Evolutionary conservation across 306 rosid species (phyloP), one percentile per base, ranked within the genome.

Genomic region (Pterocarpus santalinus): DNA sequence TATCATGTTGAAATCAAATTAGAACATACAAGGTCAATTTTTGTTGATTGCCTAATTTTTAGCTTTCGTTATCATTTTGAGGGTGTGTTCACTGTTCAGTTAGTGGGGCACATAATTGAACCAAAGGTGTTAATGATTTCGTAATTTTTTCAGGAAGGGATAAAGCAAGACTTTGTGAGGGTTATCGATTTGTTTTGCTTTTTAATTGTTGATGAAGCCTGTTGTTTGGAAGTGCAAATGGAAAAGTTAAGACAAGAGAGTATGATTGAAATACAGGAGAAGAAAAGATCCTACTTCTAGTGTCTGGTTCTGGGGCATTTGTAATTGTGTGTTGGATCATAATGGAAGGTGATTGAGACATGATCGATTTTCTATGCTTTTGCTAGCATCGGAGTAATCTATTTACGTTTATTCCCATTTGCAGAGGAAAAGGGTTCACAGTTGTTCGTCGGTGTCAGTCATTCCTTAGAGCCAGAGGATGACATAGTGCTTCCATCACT

Each of bases 401-500:
- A 65, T 72, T 80, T 47, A 75, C 75, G 49, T 81, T 76, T 68
- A 69, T 55, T 79, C 80, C 60, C 73, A 16, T 83, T 82, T 60
- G 56, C 64, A 13, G 10, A 65, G 43, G 46, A 5, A 73, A 73
- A 65, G 11, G 49, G 60, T 5, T 4, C 32, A 46, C 53, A 53
- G 65, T 52, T n/a, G 64, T 65, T 86, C 78, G 58, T 64, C 65
- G 34, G 84, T 70, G 72, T 61, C 65, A 64, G 47, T 79, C 76
- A 64, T 70, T 58, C 80, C 72, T 36, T 16, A 77, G 61, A 30
- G 35, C 83, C 51, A 73, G 13, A 34, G 53, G 30, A 44, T 86
- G 87, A 87, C 86, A 65, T 53, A 68, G 80, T 80, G 81, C 85
- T 80, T 83, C 81, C 85, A 34, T 86, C 87, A 72, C 69, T 32